Evolutionary conservation across 805 yeast genomes (phyloP).

Genomic region (Starmerella asiatica): DNA sequence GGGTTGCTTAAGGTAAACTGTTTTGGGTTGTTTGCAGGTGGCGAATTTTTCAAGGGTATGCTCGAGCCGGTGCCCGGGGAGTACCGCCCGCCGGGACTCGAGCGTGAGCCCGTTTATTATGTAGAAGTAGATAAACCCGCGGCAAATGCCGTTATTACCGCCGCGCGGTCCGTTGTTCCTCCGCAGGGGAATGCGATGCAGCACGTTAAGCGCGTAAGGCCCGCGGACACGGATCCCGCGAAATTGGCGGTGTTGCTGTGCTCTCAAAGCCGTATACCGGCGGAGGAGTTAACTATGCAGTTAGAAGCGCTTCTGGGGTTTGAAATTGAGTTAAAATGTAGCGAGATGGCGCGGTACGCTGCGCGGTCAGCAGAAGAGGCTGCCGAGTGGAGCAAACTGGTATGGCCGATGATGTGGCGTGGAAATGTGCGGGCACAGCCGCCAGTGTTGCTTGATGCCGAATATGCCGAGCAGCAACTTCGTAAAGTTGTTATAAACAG

Average conservation of each 20-base stretch:
- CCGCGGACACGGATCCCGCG: conserved; percentile 5
- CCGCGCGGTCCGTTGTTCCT: conserved; percentile 24
- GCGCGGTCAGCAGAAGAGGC: conserved; percentile 63
- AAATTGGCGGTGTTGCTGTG: conserved; percentile 12
- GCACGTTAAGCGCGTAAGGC: conserved; percentile 28
- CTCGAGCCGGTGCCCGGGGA: conserved; percentile 16
- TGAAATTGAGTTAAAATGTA: conserved; percentile 6
- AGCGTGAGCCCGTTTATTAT: conserved; percentile 17
- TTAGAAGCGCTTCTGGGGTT: conserved; percentile 25
- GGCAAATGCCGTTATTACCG: conserved; percentile 12
- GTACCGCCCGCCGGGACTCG: conserved; percentile 20
- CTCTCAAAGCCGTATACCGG: conserved; percentile 7
- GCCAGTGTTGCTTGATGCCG: conserved; percentile 43
- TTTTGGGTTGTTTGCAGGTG: background rate
- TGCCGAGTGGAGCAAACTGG: conserved; percentile 44
- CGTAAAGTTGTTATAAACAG: conserved; percentile 29
- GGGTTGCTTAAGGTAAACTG: background rate
- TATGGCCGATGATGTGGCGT: conserved; percentile 92
- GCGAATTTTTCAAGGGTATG: background rate
- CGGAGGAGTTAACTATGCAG: conserved; percentile 7
- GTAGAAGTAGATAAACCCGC: conserved; percentile 12
- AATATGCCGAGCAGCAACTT: background rate
- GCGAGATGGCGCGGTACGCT: conserved; percentile 42
- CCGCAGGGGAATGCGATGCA: conserved; percentile 24
- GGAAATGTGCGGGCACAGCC: conserved; percentile 52